Base-by-base conservation (phyloP, 805 yeast genomes). In the Yarrowia divulgata region DNA sequence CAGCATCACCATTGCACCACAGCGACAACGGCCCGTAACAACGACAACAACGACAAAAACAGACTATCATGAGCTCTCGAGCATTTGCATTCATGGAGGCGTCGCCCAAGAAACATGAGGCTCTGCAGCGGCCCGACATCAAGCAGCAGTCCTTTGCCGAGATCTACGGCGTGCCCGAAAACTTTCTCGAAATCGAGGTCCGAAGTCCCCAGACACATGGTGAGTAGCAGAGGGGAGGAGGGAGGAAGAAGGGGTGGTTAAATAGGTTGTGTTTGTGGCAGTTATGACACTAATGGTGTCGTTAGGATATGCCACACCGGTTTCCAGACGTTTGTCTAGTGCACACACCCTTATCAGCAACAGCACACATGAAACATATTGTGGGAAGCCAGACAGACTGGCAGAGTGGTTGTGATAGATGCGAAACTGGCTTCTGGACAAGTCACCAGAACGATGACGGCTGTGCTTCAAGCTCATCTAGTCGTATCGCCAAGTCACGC, bases 131-230 rank as follows among this genome's bases (percentile, higher is more conserved):
- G n/a, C 82, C 81, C 70, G 79, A 75, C 71, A 76, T 79, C 72
- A 84, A 81, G 73, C 84, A 82, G 70, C 94, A 90, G 77, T 84
- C 91, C 3, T 88, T 88, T 77, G 90, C 87, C 72, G 97, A 92
- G 74, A 84, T 90, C 52, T 95, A 95, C 76, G 97, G 96, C 0
- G 97, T 90, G 74, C 98, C 98, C 0, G 98, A 95, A 78, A 91
- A 92, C 79, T 91, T 93, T 75, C 83, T 94, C 49, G 99, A 94
- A 79, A 88, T 95, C 43, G 98, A 93, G 78, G 97, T 84, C 63
- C 81, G 85, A 35, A 88, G 88, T 76, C 96, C 97, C 12, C 86
- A 87, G 71, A 91, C 97, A 0, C 96, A 91, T 74, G 86, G 85
- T 69, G 57, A 63, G 55, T 63, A 37, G 23, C 18, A 54, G 60